These are phyloP conservation scores for Fusarium haematococcum DNA, from an alignment of 2,329 filamentous ascomycete genomes.

Conservation along the genomic window DNA sequence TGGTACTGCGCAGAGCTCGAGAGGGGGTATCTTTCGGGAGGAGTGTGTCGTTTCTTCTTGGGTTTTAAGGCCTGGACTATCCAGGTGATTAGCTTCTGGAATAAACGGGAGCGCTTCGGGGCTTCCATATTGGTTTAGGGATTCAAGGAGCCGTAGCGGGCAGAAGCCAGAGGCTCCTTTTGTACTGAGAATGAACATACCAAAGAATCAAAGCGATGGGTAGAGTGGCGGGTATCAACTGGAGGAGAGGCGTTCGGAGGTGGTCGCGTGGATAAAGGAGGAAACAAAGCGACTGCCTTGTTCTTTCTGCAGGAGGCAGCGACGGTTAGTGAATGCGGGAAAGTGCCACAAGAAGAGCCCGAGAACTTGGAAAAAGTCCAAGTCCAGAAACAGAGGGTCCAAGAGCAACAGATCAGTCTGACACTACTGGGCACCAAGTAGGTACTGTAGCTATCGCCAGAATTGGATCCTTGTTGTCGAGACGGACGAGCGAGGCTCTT, in stretches of 20 bases:
- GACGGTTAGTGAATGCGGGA: constrained; percentile 32
- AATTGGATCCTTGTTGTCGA: constrained; percentile 43
- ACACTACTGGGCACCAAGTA: neutral
- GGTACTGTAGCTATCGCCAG: constrained; percentile 21
- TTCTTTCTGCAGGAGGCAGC: constrained; percentile 39
- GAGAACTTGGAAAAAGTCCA: constrained; percentile 18
- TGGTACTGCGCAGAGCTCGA: constrained; percentile 34
- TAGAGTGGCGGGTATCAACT: constrained; percentile 33
- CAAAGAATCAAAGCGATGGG: constrained; percentile 19
- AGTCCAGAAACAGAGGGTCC: constrained; percentile 16
- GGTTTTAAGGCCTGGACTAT: constrained; percentile 43
- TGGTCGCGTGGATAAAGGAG: constrained; percentile 37
- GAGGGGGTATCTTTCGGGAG: constrained; percentile 38
- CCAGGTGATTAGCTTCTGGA: constrained; percentile 48
- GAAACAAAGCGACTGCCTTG: constrained; percentile 42
- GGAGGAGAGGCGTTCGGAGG: constrained; percentile 18
- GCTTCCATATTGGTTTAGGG: constrained; percentile 37
- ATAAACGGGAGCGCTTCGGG: constrained; percentile 36
- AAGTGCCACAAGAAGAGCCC: constrained; percentile 1
- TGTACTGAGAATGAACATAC: constrained; percentile 26
- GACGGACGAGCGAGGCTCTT: constrained; percentile 26
- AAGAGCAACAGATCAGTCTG: constrained; percentile 9
- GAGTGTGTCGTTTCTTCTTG: constrained; percentile 25
- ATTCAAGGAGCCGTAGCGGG: constrained; percentile 18
- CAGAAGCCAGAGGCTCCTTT: constrained; percentile 8